A percentile compares a stretch with the other conserved stretches of the same genome.
Evolutionary conservation across 768 basidiomycete species (phyloP).

Genomic region (Boletus patriciae): DNA sequence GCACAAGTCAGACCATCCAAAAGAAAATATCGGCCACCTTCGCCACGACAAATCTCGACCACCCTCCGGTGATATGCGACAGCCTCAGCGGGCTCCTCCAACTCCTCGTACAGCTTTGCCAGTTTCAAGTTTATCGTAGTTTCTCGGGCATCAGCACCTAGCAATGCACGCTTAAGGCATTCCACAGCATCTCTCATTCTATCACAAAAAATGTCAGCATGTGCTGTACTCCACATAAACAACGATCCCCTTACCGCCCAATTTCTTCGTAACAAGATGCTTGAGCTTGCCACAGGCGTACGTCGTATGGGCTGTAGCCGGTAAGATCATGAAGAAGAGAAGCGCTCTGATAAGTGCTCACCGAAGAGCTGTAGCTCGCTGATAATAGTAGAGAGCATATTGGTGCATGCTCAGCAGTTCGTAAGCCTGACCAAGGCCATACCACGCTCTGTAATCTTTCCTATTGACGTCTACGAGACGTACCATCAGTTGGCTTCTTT

Average conservation of each 20-base stretch:
- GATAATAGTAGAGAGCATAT: slow-evolving; percentile 95
- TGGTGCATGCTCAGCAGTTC: slow-evolving; percentile 96
- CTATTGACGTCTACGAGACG: slow-evolving; percentile 79
- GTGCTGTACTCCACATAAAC: not conserved
- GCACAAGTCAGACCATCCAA: slow-evolving; percentile 1
- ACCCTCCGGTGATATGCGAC: slow-evolving; percentile 80
- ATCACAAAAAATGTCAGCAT: slow-evolving; percentile 10
- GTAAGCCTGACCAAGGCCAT: slow-evolving; percentile 97
- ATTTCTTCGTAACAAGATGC: slow-evolving; percentile 93
- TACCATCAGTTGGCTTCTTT: not conserved
- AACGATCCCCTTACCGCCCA: slow-evolving; percentile 55
- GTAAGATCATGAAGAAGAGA: slow-evolving; percentile 4
- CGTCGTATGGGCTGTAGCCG: slow-evolving; percentile 80
- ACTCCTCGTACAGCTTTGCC: slow-evolving; percentile 65
- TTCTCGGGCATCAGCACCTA: slow-evolving; percentile 76
- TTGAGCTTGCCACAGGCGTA: slow-evolving; percentile 93
- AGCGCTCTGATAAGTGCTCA: slow-evolving; percentile 31
- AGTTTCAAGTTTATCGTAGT: slow-evolving; percentile 70
- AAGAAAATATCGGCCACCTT: slow-evolving; percentile 40
- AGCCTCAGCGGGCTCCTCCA: slow-evolving; percentile 68
- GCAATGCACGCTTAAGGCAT: slow-evolving; percentile 86
- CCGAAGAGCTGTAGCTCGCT: slow-evolving; percentile 91
- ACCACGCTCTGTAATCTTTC: slow-evolving; percentile 98
- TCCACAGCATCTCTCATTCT: slow-evolving; percentile 89
- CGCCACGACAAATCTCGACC: slow-evolving; percentile 58